A percentile compares a stretch with the other conserved stretches of the same genome.
phyloP scores from a whole-genome alignment of 805 yeast species.

The Candida dendrica region DNA sequence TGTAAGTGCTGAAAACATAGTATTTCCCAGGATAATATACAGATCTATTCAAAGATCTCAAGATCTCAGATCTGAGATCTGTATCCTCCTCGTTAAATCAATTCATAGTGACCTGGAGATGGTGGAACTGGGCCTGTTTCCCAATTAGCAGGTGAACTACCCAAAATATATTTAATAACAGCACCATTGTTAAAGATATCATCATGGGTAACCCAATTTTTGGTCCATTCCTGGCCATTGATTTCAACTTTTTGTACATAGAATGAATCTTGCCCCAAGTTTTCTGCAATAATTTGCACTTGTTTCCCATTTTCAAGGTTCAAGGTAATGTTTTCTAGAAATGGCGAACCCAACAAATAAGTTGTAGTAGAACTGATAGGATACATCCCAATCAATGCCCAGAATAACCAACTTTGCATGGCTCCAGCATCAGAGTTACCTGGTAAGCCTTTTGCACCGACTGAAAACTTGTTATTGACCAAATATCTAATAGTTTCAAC shows the following conservation, averaged over 20 bases:
- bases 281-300: constrained; percentile 19
- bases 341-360: constrained; percentile 26
- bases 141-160: constrained; percentile 9
- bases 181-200: constrained; percentile 26
- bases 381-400: constrained; percentile 27
- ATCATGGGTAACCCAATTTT: constrained; percentile 28
- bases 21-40: no score
- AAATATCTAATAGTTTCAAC: constrained; percentile 25
- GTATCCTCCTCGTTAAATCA: constrained; percentile 3
- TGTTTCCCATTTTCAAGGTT: constrained; percentile 20
- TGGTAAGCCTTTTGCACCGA: constrained; percentile 25
- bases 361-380: constrained; percentile 30
- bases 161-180: constrained; percentile 14
- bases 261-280: constrained; percentile 15
- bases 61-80: background rate
- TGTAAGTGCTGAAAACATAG: no score
- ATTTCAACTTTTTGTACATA: constrained; percentile 25
- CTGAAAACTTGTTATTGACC: constrained; percentile 19
- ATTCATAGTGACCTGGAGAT: constrained; percentile 23
- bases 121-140: constrained; percentile 14
- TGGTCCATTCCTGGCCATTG: constrained; percentile 20
- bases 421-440: constrained; percentile 34
- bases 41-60: no score
- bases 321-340: constrained; percentile 18
- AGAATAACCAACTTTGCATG: constrained; percentile 30